Percentiles rank a stretch among this genome's conserved stretches.
Conservation (phyloP, 345 rosid species). For the Pistacia atlantica region DNA sequence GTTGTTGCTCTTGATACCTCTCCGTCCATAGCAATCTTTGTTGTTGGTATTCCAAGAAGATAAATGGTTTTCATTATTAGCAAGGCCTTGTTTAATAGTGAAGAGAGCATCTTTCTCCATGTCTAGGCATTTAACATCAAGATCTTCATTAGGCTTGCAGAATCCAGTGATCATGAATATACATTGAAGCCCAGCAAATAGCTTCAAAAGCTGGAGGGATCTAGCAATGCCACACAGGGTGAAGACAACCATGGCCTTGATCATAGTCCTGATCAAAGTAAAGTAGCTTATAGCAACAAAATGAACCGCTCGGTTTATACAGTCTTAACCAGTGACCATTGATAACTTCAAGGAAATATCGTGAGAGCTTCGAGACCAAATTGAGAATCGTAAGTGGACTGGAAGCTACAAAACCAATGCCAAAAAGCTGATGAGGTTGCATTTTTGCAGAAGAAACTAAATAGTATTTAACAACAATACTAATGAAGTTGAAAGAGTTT, state of each 20-base stretch:
- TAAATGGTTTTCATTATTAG: no score
- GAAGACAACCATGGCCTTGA: background rate
- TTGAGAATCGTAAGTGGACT: background rate
- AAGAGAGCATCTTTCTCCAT: no score
- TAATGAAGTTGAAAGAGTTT: no score
- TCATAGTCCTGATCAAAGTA: background rate
- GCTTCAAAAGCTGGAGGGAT: background rate
- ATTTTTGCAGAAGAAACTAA: no score
- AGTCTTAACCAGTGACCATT: background rate
- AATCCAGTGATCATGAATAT: background rate
- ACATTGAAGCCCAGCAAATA: background rate
- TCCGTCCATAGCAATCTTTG: background rate
- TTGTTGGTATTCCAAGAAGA: no score
- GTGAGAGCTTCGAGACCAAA: background rate
- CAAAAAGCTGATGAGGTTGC: background rate
- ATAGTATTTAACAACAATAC: no score
- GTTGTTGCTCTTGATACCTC: background rate
- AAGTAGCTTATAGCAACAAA: background rate
- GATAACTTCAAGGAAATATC: no score
- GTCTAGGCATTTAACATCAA: background rate
- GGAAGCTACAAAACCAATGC: background rate
- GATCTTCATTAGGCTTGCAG: background rate
- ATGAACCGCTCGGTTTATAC: no score
- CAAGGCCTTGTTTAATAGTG: no score
- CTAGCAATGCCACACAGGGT: background rate